Base-by-base conservation (phyloP, 345 rosid species). In the Citropsis articulata region DNA sequence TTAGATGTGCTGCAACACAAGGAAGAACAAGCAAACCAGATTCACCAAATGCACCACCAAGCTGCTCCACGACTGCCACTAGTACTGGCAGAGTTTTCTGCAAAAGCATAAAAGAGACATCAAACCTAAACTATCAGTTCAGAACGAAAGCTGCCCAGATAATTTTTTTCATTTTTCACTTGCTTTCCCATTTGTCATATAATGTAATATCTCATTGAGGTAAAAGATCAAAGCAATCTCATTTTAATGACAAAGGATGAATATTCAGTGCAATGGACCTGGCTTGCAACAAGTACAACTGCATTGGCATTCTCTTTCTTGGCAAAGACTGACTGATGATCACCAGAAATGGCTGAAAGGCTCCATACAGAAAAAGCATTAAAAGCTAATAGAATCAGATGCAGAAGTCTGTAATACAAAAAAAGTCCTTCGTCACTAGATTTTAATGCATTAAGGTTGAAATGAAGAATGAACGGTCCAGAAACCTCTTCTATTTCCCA, bases 81-180 rank as follows among this genome's bases (percentile, higher is more conserved):
- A 91, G 82, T 33, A 95, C 97, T 13, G 98, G 98, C 75, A 95
- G 81, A 56, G 98, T 95, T 93, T 95, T 95, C 98, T 95, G 75
- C 67, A 82, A 66, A 75, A 66, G 69, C 57, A 78, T 14, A 7
- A 60, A 48, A 64, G 75, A 22, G 65, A 75, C 27, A 72, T 25
- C 25, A 53, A 64, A n/a, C 56, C 35, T 68, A 75, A 55, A 31
- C 8, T 21, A 53, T 50, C 18, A 55, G 59, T 65, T 59, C 9
- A n/a, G 19, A 27, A 19, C 0, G 55, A 65, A 57, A 65, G 59
- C 53, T 22, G 45, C 12, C 50, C 3, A 63, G 69, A 16, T 28
- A 40, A 69, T n/a, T 30, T 57, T 33, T 22, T 13, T 40, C 45
- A 45, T 30, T 57, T 48, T 2, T 16, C 1, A 21, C 25, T 24